These are phyloP conservation scores for Cercophora scortea DNA, from an alignment of 495 filamentous ascomycete species.

Conservation along the genomic window DNA sequence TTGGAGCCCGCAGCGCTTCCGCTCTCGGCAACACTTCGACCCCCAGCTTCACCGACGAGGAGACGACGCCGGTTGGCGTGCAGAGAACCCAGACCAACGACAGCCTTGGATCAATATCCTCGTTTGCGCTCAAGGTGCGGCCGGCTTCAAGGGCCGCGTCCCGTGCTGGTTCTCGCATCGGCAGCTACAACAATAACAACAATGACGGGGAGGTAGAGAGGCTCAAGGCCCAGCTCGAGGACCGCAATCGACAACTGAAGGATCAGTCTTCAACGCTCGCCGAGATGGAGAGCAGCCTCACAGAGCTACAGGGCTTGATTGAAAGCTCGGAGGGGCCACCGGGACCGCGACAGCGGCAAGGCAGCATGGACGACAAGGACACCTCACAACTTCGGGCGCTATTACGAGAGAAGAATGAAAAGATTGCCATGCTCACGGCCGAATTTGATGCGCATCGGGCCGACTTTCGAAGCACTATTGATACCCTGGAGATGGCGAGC, in stretches of 20 bases:
- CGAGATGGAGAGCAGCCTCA: conserved; percentile 77
- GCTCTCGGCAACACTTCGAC: conserved; percentile 37
- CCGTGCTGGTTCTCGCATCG: conserved; percentile 14
- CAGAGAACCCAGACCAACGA: conserved; percentile 42
- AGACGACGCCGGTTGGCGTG: conserved; percentile 49
- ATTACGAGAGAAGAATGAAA: conserved; percentile 92
- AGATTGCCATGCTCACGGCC: conserved; percentile 80
- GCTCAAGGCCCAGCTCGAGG: conserved; percentile 62
- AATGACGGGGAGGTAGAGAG: conserved; percentile 61
- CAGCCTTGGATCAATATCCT: conserved; percentile 38
- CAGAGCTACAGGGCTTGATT: conserved; percentile 66
- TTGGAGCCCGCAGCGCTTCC: conserved; percentile 47
- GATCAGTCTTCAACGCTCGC: conserved; percentile 74
- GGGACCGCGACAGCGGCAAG: conserved; percentile 24
- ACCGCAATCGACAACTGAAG: conserved; percentile 76
- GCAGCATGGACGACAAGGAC: conserved; percentile 71
- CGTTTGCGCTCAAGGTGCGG: conserved; percentile 39
- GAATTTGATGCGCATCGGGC: conserved; percentile 95
- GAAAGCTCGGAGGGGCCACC: conserved; percentile 38
- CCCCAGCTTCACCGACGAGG: conserved; percentile 41
- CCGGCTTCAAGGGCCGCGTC: conserved; percentile 38
- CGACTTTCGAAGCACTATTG: conserved; percentile 93
- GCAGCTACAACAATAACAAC: conserved; percentile 8
- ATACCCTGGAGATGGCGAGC: conserved; percentile 91
- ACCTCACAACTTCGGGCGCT: conserved; percentile 67